Evolutionary conservation across 164 flowering plant genomes (phyloP).

Genomic region (Platanus orientalis): DNA sequence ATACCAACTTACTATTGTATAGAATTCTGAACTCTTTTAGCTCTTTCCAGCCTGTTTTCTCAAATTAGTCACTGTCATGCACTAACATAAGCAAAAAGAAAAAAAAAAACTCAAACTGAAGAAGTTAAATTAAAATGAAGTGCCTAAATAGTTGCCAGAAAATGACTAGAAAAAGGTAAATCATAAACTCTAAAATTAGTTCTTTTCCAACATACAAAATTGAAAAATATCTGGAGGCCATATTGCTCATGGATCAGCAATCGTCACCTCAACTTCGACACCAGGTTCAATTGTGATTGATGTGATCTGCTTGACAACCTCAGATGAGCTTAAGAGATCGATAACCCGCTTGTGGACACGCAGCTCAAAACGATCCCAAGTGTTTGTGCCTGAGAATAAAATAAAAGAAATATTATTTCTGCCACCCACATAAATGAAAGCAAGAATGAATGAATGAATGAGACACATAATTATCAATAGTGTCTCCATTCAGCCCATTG

Average conservation of each 20-base stretch:
- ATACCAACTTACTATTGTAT: too few species aligned
- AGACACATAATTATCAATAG: background rate
- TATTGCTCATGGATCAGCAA: conserved; percentile 3
- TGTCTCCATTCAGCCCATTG: too few species aligned
- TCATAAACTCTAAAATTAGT: background rate
- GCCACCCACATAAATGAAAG: too few species aligned
- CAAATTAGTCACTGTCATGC: too few species aligned
- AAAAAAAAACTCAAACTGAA: too few species aligned
- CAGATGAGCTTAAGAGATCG: conserved; percentile 8
- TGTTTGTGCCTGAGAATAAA: conserved; percentile 8
- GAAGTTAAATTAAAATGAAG: too few species aligned
- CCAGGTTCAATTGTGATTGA: conserved; percentile 10
- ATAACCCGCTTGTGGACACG: conserved; percentile 8
- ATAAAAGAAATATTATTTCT: too few species aligned
- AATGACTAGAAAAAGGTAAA: background rate
- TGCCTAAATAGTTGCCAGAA: too few species aligned
- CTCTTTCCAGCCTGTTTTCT: too few species aligned
- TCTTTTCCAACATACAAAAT: background rate
- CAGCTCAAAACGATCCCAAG: conserved; percentile 10
- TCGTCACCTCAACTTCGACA: background rate
- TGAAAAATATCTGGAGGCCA: background rate
- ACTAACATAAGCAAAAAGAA: too few species aligned
- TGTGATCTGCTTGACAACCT: conserved; percentile 10
- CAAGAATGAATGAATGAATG: background rate
- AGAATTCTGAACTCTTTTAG: too few species aligned